A percentile compares a stretch with the other conserved stretches of the same genome.
Evolutionary conservation across 2,329 filamentous ascomycete species (phyloP).

Genomic region (Xylaria sp.): DNA sequence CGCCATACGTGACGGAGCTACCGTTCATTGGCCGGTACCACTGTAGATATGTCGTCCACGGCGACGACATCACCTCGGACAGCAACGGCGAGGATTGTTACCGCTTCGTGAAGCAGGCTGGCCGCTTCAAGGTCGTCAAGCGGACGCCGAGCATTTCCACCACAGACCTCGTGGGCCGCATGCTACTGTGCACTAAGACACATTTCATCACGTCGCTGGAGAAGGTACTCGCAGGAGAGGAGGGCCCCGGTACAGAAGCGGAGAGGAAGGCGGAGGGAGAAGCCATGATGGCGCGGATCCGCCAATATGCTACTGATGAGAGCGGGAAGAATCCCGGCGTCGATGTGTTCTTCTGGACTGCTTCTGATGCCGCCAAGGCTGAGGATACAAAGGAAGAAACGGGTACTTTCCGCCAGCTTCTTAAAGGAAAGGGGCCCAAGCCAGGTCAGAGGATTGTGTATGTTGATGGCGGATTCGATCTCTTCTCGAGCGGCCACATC

Average conservation of each 20-base stretch:
- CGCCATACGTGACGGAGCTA: slow-evolving; percentile 93
- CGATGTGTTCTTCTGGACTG: slow-evolving; percentile 86
- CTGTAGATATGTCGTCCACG: slow-evolving; percentile 94
- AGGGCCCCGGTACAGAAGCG: slow-evolving; percentile 74
- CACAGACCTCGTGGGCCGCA: slow-evolving; percentile 96
- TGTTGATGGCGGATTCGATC: slow-evolving; percentile 94
- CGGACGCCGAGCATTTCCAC: slow-evolving; percentile 96
- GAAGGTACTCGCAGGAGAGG: slow-evolving; percentile 73
- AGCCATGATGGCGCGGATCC: slow-evolving; percentile 81
- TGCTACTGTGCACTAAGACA: slow-evolving; percentile 93
- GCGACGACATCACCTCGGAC: slow-evolving; percentile 97
- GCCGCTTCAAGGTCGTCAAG: slow-evolving; percentile 96
- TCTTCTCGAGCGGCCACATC: slow-evolving; percentile 97
- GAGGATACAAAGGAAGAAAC: slow-evolving; percentile 65
- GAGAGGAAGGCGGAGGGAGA: slow-evolving; percentile 72
- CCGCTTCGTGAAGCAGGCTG: slow-evolving; percentile 93
- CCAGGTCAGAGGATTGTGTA: slow-evolving; percentile 90
- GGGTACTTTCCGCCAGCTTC: slow-evolving; percentile 74
- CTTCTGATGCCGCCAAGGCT: slow-evolving; percentile 61
- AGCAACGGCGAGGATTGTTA: slow-evolving; percentile 95
- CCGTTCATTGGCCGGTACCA: slow-evolving; percentile 96
- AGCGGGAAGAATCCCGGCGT: slow-evolving; percentile 81
- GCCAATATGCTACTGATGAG: slow-evolving; percentile 88
- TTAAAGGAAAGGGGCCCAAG: slow-evolving; percentile 76
- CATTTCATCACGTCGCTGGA: slow-evolving; percentile 91